Evolutionary conservation across 331 rosid species (phyloP).

Genomic region (Phaseolus coccineus): DNA sequence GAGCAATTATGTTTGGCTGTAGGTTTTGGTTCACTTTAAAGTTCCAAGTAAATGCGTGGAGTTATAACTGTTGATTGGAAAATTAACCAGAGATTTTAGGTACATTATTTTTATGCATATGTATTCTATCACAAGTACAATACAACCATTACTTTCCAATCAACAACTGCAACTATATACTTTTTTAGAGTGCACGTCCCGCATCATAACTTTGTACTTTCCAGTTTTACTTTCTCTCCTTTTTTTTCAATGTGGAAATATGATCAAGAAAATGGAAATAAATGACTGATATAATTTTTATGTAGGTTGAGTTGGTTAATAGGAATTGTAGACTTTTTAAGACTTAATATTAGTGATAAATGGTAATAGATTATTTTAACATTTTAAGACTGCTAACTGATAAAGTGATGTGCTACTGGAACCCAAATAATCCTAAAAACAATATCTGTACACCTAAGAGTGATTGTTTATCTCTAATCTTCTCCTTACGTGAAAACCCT

Average conservation of each 20-base stretch:
- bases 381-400: constrained; percentile 7
- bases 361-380: constrained; percentile 24
- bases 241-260: background rate
- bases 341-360: background rate
- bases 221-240: background rate
- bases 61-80: background rate
- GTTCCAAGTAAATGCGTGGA: background rate
- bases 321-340: constrained; percentile 2
- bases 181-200: background rate
- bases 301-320: background rate
- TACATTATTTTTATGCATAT: background rate
- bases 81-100: background rate
- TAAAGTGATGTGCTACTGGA: constrained; percentile 14
- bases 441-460: background rate
- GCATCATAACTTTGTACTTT: background rate
- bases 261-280: constrained; percentile 16
- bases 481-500: constrained; percentile 1
- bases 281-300: background rate
- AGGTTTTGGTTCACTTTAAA: background rate
- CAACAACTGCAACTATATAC: background rate
- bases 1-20: constrained; percentile 17
- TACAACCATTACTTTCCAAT: constrained; percentile 1
- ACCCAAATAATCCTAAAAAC: constrained; percentile 25
- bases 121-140: background rate
- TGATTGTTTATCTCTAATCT: constrained; percentile 24